Evolutionary conservation across 805 yeast genomes (phyloP), one percentile per base, ranked within the genome.

Genomic region (Zygoascus ofunaensis): DNA sequence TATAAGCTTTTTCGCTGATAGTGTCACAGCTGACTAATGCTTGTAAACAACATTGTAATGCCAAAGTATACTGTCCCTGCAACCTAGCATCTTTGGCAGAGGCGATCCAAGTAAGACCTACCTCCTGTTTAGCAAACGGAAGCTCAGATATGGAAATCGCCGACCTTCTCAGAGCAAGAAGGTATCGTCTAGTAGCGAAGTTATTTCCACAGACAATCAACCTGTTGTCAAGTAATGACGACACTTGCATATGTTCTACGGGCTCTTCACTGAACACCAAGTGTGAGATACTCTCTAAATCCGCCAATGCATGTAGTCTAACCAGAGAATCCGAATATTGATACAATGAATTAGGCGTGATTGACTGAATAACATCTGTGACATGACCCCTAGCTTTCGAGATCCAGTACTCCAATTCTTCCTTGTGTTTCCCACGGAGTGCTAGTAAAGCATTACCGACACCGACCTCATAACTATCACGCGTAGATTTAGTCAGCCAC

Each of bases 81-180:
- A 77, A 72, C 41, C 96, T 65, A 4, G 94, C 79, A 20, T 82
- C 66, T 40, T 70, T 68, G 0, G 95, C 79, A 28, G 80, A 72
- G 18, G 70, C 63, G 17, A 85, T 64, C 64, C 80, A 76, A 0
- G 80, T 71, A 21, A 73, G 69, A 5, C 76, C 73, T 8, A 60
- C 52, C 26, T 59, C 56, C 3, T 47, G 48, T 4, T 47, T 33
- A 1, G 58, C 44, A 42, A 46, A 48, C 10, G 42, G 48, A 30
- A 45, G 41, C 33, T 56, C 52, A 12, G 56, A 48, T 18, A 66
- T 46, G 1, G 59, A 44, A 47, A 66, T 59, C 36, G 69, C 76
- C 1, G 80, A 68, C 41, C 77, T 70, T 55, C 86, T 76, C 50
- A 80, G 61, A 0, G 84, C 70, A 3, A 82, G 63, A 3, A 84